Evolutionary conservation across 2,329 filamentous ascomycete species (phyloP).

Genomic region (Penicillium griseofulvum): DNA sequence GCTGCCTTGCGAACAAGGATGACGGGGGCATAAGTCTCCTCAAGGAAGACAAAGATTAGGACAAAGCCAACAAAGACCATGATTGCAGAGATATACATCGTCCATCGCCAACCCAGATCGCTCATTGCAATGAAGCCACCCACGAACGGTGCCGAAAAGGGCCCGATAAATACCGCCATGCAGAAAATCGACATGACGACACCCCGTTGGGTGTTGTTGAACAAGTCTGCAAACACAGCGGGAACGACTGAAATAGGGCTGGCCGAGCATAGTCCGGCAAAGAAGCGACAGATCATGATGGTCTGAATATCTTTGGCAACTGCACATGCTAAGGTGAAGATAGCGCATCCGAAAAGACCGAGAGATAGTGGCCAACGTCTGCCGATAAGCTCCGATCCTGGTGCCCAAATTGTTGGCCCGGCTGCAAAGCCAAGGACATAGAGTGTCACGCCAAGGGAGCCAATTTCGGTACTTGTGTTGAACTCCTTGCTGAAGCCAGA

Average conservation of each 20-base stretch:
- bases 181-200: slow-evolving; percentile 48
- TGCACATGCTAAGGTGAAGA: slow-evolving; percentile 46
- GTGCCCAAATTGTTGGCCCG: slow-evolving; percentile 58
- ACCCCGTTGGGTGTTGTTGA: slow-evolving; percentile 44
- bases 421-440: slow-evolving; percentile 50
- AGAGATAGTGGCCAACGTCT: slow-evolving; percentile 51
- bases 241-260: slow-evolving; percentile 45
- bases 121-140: slow-evolving; percentile 51
- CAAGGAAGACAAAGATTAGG: slow-evolving; percentile 41
- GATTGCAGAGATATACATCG: slow-evolving; percentile 49
- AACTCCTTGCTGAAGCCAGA: slow-evolving; percentile 56
- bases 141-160: slow-evolving; percentile 48
- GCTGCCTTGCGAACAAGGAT: slow-evolving; percentile 54
- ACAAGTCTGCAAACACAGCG: slow-evolving; percentile 49
- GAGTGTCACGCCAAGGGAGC: slow-evolving; percentile 41
- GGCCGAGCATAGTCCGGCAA: slow-evolving; percentile 45
- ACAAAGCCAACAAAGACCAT: slow-evolving; percentile 49
- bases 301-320: slow-evolving; percentile 38
- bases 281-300: slow-evolving; percentile 46
- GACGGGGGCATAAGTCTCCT: slow-evolving; percentile 55
- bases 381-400: slow-evolving; percentile 58
- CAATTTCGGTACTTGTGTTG: slow-evolving; percentile 34
- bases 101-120: slow-evolving; percentile 51
- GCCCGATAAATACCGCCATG: slow-evolving; percentile 49
- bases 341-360: slow-evolving; percentile 37